Conservation (phyloP, 176 grass and related monocot genomes). For the Oryza coarctata region DNA sequence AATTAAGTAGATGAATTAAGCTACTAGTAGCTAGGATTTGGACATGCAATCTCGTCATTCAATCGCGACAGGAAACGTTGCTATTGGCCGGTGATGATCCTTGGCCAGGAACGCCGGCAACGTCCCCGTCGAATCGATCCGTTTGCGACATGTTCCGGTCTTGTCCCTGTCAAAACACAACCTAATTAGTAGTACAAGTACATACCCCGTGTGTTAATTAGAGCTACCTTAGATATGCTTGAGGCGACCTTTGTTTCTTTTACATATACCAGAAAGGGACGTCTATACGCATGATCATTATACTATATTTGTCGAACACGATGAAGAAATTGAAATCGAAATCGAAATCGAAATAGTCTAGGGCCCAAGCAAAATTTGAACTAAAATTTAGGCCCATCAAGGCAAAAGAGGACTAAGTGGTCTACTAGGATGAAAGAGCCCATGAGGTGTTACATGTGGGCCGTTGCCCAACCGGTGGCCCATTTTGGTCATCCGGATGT, state of each 20-base stretch:
- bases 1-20: not conserved
- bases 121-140: not conserved
- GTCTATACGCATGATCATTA: not conserved
- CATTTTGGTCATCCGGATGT: not conserved
- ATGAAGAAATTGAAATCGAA: not conserved
- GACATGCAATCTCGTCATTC: not conserved
- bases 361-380: not conserved
- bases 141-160: not conserved
- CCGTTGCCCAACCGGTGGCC: not conserved
- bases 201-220: not conserved
- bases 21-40: not conserved
- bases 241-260: not conserved
- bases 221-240: not conserved
- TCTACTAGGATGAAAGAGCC: not conserved
- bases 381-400: not conserved
- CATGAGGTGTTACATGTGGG: not conserved
- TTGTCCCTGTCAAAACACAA: not conserved
- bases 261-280: not conserved
- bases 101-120: not conserved
- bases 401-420: not conserved
- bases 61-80: not conserved
- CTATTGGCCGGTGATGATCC: not conserved
- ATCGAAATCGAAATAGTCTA: not conserved
- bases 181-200: not conserved
- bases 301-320: not conserved